Evolutionary conservation across 768 basidiomycete species (phyloP), one percentile per base, ranked within the genome.

Genomic region (Podaxis sp.): DNA sequence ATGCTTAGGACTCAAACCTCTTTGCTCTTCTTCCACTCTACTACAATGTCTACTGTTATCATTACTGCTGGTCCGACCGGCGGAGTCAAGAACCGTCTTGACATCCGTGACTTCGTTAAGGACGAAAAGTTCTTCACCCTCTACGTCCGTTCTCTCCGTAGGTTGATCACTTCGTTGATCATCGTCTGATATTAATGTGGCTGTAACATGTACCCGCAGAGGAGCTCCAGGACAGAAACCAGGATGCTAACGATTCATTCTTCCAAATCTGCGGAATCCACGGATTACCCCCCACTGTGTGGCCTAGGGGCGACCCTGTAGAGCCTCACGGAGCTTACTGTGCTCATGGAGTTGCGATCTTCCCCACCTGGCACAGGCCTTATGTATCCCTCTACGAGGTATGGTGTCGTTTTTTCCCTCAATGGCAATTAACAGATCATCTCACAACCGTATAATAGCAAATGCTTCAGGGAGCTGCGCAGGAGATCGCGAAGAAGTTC

Each of bases 341-440:
- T 68, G 78, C 77, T 22, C 85, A 87, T 67, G 81, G 80, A 22
- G 78, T 77, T 0, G 74, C 79, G 11, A 71, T 84, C 11, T 85
- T 85, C 74, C 83, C 83, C 11, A 83, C 81, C 8, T 85, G 82
- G 80, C 84, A 87, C 66, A 72, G 85, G 56, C 81, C 83, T 2
- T 85, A 85, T 65, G 69, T 85, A 33, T 68, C 78, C 22, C 68
- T 84, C 2, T 79, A 76, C 60, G 84, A 87, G 76, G 84, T 84
- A 54, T 6, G 74, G 36, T 15, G n/a, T 13, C 4, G 28, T 50
- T 48, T 26, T 44, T 1, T 17, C 6, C n/a, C 3, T 26, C 20
- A 33, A 22, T 46, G 11, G 28, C 26, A 15, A 40, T 41, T 30
- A 55, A 17, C 58, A 55, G 20, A 63, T 40, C 37, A 17, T 55